Evolutionary conservation across 1,139 yeast genomes (phyloP).

Genomic region (Taiozyma onychis): DNA sequence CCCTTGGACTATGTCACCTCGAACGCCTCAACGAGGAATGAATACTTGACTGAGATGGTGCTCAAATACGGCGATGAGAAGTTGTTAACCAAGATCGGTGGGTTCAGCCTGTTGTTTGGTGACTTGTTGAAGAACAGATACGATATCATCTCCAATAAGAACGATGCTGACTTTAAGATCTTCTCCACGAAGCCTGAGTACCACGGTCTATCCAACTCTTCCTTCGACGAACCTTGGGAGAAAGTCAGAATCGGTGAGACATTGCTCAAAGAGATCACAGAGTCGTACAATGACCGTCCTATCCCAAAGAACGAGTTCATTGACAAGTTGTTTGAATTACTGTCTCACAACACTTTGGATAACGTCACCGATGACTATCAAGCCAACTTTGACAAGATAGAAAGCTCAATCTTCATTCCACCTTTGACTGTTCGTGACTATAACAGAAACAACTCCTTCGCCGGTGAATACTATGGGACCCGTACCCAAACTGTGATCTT

Average conservation of each 20-base stretch:
- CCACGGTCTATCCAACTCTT: conserved; percentile 61
- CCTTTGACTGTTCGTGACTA: conserved; percentile 34
- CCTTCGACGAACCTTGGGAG: conserved; percentile 63
- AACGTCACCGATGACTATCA: conserved; percentile 17
- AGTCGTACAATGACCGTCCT: conserved; percentile 24
- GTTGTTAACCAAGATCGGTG: conserved; percentile 54
- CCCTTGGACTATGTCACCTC: conserved; percentile 53
- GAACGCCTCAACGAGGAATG: conserved; percentile 30
- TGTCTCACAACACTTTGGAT: conserved; percentile 39
- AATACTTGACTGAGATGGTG: conserved; percentile 40
- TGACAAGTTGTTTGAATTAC: conserved; percentile 45
- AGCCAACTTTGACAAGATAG: conserved; percentile 38
- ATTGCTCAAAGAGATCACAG: conserved; percentile 37
- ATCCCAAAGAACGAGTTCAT: conserved; percentile 39
- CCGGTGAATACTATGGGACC: conserved; percentile 73
- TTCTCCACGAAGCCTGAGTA: conserved; percentile 29
- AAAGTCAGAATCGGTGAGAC: conserved; percentile 54
- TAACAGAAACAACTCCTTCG: conserved; percentile 30
- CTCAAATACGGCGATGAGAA: conserved; percentile 27
- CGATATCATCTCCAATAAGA: conserved; percentile 43
- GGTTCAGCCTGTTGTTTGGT: conserved; percentile 81
- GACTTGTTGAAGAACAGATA: conserved; percentile 38
- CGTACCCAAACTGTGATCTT: conserved; percentile 81
- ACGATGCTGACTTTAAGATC: conserved; percentile 27
- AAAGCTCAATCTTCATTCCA: conserved; percentile 67